phyloP scores from a whole-genome alignment of 2,329 filamentous ascomycete species.

The Periglandula ipomoeae region DNA sequence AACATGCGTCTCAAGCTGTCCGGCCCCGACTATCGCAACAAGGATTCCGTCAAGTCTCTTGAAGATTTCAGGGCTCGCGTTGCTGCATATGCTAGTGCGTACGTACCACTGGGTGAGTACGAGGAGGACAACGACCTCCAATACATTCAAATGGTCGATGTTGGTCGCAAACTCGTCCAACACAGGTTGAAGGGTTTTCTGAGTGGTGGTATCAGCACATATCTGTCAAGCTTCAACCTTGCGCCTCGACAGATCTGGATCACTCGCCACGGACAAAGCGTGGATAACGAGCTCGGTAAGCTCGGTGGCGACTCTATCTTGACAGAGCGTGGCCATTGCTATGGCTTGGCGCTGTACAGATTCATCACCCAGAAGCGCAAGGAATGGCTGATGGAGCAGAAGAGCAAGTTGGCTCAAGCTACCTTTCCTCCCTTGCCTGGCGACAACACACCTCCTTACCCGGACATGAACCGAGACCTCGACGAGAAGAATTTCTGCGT shows the following conservation, averaged over 20 bases:
- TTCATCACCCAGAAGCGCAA: constrained; percentile 77
- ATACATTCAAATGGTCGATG: constrained; percentile 97
- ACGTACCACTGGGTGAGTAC: constrained; percentile 80
- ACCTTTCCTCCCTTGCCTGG: constrained; percentile 86
- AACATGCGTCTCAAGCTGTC: constrained; percentile 97
- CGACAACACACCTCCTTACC: constrained; percentile 90
- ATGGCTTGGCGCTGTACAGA: constrained; percentile 67
- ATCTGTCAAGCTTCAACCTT: constrained; percentile 93
- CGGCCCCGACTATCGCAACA: constrained; percentile 90
- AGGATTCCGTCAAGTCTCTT: constrained; percentile 77
- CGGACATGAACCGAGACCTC: constrained; percentile 62
- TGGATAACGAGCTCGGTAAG: constrained; percentile 78
- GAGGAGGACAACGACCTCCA: constrained; percentile 88
- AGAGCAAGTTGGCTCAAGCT: constrained; percentile 63
- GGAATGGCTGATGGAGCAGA: constrained; percentile 76
- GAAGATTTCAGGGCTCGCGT: constrained; percentile 91
- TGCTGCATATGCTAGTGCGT: constrained; percentile 86
- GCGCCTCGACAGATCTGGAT: constrained; percentile 97
- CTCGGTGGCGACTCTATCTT: constrained; percentile 86
- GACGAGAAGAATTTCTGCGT: constrained; percentile 90
- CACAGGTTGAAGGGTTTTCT: constrained; percentile 88
- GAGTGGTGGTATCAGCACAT: constrained; percentile 85
- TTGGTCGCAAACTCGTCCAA: constrained; percentile 86
- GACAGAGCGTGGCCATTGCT: constrained; percentile 69
- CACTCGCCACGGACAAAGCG: constrained; percentile 84